Evolutionary conservation across 305 asterid species (phyloP), one percentile per base, ranked within the genome.

Genomic region (Plantago coronopus): DNA sequence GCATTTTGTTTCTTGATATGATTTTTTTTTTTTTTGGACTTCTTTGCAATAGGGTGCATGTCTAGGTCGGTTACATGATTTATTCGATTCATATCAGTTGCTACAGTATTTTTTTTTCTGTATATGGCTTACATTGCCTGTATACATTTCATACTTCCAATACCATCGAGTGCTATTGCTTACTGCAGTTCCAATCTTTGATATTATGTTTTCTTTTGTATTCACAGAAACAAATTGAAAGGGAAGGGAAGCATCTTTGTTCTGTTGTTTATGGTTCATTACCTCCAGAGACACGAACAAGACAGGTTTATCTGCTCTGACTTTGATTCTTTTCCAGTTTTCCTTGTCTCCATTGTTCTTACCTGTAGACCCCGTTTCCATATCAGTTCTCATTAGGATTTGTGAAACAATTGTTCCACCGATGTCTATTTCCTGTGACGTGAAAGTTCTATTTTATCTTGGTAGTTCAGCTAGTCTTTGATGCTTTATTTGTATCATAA

Each of bases 251-350:
- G 67, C 98, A 88, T 77, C 91, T 78, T 43, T 91, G 97, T 72
- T 91, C 98, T 70, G 91, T 91, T 66, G 97, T 91, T 72, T 91
- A 89, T 78, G 98, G 98, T 60, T 91, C 98, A 70, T 76, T 93
- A 72, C 98, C 98, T 40, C 96, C 98, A 17, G 94, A 82, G 73
- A 86, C 98, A 72, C 95, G 97, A 66, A 89, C 85, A 22, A 78
- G 86, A 81, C 98, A 91, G 97, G 98, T 89, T 75, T 61, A 19
- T 27, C 69, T 70, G 61, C 64, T 69, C 56, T 55, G 17, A 48
- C 70, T 72, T 76, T 48, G 23, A 20, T 69, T 62, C 69, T 34
- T 62, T 45, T 43, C n/a, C n/a, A 37, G 15, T 23, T 48, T 13
- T 13, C 34, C 34, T 20, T 57, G 34, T 13, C 38, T 54, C 54